Evolutionary conservation across 2,329 filamentous ascomycete species (phyloP), one percentile per base, ranked within the genome.

Genomic region (Paecilomyces variotii): DNA sequence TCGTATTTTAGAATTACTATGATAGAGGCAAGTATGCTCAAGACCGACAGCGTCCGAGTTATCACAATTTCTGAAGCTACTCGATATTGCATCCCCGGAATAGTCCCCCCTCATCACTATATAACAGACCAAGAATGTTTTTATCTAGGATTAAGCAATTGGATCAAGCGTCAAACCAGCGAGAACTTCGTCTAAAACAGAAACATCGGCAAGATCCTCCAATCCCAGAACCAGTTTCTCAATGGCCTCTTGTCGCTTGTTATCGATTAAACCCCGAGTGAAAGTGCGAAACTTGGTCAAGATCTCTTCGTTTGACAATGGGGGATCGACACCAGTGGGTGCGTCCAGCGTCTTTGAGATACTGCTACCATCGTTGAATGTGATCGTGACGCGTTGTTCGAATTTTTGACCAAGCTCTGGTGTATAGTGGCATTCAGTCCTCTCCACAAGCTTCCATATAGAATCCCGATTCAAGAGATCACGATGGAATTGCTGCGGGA

Each of bases 221-320:
- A 75, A 50, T 2, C 57, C 58, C n/a, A 74, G 60, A 3, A 72
- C 63, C 6, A 68, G 24, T 3, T 67, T 61, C 58, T 76, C 70
- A 62, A 75, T 73, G 5, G 14, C 14, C 4, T 19, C n/a, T n/a
- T 45, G 35, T 56, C 61, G 61, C 24, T 66, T 64, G 2, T 65
- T 61, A 32, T 73, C 68, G 39, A 75, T 69, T 1, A 74, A 63
- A 12, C 58, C 63, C 9, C 61, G 56, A 2, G 69, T 69, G 12
- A 75, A 57, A n/a, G 56, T 58, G 53, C 67, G 62, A 66, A 69
- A 77, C 59, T 76, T 77, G 4, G 64, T 58, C 7, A 72, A 57
- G 24, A 78, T 72, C 54, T 76, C 73, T 10, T 72, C 67, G 59
- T 77, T 76, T 2, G 66, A 65, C 14, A 77, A 58, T 2, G 67